Evolutionary conservation across 2,329 filamentous ascomycete genomes (phyloP).

Genomic region (Colletotrichum gloeosporioides): DNA sequence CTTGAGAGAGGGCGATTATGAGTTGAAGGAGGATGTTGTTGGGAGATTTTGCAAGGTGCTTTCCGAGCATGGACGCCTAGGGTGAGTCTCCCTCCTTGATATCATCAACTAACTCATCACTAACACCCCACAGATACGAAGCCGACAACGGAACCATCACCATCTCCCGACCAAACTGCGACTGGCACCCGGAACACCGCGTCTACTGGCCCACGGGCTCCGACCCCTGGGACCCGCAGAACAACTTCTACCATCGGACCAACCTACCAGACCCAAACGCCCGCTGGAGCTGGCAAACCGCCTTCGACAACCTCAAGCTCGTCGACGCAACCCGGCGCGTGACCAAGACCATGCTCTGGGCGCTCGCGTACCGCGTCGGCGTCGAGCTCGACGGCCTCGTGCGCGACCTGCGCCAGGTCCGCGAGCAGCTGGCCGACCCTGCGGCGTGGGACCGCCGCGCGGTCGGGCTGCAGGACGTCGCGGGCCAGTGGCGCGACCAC

Average conservation of each 20-base stretch:
- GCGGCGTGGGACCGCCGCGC: conserved; percentile 9
- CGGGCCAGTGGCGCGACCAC: conserved; percentile 8
- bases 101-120: background rate
- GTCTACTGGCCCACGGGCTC: conserved; percentile 28
- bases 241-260: background rate
- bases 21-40: conserved; percentile 26
- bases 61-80: conserved; percentile 27
- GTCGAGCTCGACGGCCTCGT: conserved; percentile 30
- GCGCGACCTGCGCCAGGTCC: background rate
- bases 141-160: conserved; percentile 18
- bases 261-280: background rate
- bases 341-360: conserved; percentile 31
- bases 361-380: conserved; percentile 45
- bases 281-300: conserved; percentile 24
- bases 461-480: conserved; percentile 19
- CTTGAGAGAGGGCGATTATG: background rate
- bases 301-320: conserved; percentile 28
- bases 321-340: conserved; percentile 13
- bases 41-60: conserved; percentile 30
- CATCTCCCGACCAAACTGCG: conserved; percentile 29
- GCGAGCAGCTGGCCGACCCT: background rate
- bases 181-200: conserved; percentile 37
- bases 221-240: background rate
- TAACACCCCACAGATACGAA: background rate
- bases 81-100: conserved; percentile 6